phyloP scores from a whole-genome alignment of 176 grass and related monocot species.

The Pontederia crassipes region DNA sequence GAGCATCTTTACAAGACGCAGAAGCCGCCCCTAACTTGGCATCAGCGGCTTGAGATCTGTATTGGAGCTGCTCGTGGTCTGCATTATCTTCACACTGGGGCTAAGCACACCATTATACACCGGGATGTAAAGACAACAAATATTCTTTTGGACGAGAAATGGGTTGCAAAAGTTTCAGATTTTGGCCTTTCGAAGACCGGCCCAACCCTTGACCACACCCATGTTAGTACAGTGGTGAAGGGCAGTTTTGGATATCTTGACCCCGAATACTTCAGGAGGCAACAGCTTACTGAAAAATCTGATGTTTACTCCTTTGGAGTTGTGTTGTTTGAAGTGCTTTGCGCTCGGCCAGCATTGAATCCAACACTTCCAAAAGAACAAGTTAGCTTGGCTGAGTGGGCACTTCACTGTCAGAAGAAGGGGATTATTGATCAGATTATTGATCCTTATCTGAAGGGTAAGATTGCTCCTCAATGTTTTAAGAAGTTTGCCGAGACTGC shows the following conservation, averaged over 20 bases:
- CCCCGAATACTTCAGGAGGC: conserved; percentile 56
- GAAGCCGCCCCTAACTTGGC: conserved; percentile 51
- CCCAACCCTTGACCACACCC: conserved; percentile 33
- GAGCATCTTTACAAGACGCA: conserved; percentile 47
- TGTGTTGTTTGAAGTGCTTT: conserved; percentile 60
- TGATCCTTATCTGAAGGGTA: conserved; percentile 42
- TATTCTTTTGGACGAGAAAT: conserved; percentile 62
- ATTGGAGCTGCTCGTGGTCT: conserved; percentile 51
- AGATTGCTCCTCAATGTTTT: conserved; percentile 50
- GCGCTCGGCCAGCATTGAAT: conserved; percentile 35
- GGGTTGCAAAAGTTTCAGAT: conserved; percentile 61
- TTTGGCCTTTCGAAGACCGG: conserved; percentile 57
- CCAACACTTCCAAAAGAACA: conserved; percentile 39
- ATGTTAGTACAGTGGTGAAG: conserved; percentile 69
- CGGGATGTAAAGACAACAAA: conserved; percentile 74
- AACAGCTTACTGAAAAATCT: conserved; percentile 63
- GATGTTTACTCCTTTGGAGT: conserved; percentile 83
- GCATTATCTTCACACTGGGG: conserved; percentile 64
- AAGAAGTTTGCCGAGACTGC: conserved; percentile 50
- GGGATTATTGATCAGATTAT: conserved; percentile 48
- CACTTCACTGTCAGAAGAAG: conserved; percentile 41
- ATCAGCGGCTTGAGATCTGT: conserved; percentile 58
- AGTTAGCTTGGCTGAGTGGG: conserved; percentile 79
- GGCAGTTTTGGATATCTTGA: conserved; percentile 73
- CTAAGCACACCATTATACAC: conserved; percentile 61